Base-by-base conservation (phyloP, 2,329 filamentous ascomycete species). In the Alternaria triticina region DNA sequence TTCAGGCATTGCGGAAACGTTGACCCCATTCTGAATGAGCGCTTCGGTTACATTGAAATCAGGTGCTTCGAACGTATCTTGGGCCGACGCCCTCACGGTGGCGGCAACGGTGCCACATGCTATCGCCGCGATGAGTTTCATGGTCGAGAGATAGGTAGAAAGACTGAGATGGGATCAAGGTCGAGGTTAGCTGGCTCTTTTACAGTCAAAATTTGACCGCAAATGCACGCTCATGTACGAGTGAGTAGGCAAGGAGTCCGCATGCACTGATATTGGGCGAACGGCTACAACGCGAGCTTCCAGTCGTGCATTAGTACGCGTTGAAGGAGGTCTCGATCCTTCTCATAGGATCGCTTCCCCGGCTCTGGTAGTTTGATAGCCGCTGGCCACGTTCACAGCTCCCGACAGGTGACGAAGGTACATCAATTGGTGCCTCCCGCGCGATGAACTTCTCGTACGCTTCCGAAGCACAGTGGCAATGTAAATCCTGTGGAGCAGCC, bases 41-140 rank as follows among this genome's bases (percentile, higher is more conserved):
- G 27, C 47, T 9, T 28, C 4, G 25, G 47, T 51, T 9, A 30
- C 47, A 22, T 33, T 33, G 27, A 51, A 51, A 13, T 33, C 27
- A 3, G 47, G 27, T 22, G 47, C 11, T 51, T 51, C 27, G 12
- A 51, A 33, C 0, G 47, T 2, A 4, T 51, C 17, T 51, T 33
- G 47, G 1, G 47, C 27, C 1, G 3, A 51, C 12, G 7, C 47
- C 12, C n/a, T 9, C 1, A 10, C 17, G 0, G 0, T 9, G 0
- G 5, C 47, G n/a, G 27, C 8, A 9, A 51, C 0, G 12, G 12
- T 22, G 3, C 47, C 17, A 33, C 6, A 33, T 6, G 2, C 12
- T 15, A 50, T 33, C 17, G 8, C 13, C 27, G 2, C 11, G 13
- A 50, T 9, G 17, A 22, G 12, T 33, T 13, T 33, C 47, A 50